Evolutionary conservation across 345 rosid species (phyloP).

Genomic region (Eucalyptus cloeziana): DNA sequence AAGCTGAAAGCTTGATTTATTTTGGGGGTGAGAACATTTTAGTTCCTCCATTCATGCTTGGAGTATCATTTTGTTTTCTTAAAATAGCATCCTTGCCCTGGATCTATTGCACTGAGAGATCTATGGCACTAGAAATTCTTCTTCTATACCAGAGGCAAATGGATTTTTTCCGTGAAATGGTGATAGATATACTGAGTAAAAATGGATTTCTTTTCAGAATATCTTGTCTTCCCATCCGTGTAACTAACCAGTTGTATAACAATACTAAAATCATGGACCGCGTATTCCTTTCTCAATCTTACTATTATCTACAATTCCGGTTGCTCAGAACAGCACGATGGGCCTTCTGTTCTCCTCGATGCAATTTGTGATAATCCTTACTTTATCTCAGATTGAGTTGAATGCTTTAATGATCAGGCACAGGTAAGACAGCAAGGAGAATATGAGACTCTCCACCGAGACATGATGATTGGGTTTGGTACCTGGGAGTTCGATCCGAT

Average conservation of each 20-base stretch:
- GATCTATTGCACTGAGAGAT: neutral
- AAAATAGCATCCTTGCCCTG: neutral
- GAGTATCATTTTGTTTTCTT: neutral
- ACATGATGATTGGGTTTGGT: conserved; percentile 39
- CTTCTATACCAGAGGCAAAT: neutral
- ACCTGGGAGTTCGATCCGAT: conserved; percentile 53
- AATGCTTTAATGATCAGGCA: neutral
- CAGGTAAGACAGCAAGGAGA: conserved; percentile 49
- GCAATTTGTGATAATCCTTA: neutral
- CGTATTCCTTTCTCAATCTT: neutral
- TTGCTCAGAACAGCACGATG: neutral
- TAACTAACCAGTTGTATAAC: neutral
- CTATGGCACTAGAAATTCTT: neutral
- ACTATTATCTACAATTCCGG: neutral
- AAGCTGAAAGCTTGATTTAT: neutral
- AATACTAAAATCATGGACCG: neutral
- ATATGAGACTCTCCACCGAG: conserved; percentile 35
- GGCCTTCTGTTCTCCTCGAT: neutral
- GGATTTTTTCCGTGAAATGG: neutral
- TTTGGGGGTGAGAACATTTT: neutral
- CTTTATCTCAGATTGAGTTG: neutral
- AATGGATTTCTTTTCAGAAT: neutral
- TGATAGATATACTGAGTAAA: neutral
- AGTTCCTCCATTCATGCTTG: neutral
- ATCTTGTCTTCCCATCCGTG: neutral